Evolutionary conservation across 805 yeast genomes (phyloP), one percentile per base, ranked within the genome.

Genomic region (Martiniozyma abietophila): DNA sequence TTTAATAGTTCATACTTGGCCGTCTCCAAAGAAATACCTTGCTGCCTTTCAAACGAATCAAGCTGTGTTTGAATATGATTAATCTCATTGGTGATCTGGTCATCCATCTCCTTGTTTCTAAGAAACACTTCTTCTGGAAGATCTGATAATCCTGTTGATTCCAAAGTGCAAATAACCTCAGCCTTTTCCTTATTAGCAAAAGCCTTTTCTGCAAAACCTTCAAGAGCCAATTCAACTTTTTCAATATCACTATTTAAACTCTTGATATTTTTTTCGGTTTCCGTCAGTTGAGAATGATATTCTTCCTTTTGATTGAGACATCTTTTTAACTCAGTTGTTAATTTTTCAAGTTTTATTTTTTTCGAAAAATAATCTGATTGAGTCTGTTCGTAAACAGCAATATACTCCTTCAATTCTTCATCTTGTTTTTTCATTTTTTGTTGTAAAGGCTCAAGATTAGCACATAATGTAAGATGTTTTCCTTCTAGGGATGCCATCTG

Each of bases 21-120:
- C 24, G 71, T 69, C 32, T 74, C 79, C 30, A 71, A 68, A 0
- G 76, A 52, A 36, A 70, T 62, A 1, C 81, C 83, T 10, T 76
- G 52, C 17, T 59, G 55, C 27, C 56, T 56, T 43, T 80, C 81
- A 3, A 76, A 72, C 34, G 61, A 64, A 31, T 63, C 58, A 12
- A 80, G 65, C 15, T 65, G 64, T 22, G 51, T 46, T 15, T 69
- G 64, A 11, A 76, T 61, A 14, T 53, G 59, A 17, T 56, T 59
- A 33, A 74, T 64, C 46, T 75, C 79, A 3, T 49, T 41, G 17
- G 65, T 67, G 9, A 80, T 67, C 2, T 66, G 61, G 14, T 12
- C 11, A 26, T 30, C 31, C 10, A 25, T 30, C 5, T 18, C 25
- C 18, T 22, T 18, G 6, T 24, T 24, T 19, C 20, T 38, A 24